Evolutionary conservation across 1,284 basidiomycete species (phyloP), one percentile per base, ranked within the genome.

Genomic region (Tilletia caries): DNA sequence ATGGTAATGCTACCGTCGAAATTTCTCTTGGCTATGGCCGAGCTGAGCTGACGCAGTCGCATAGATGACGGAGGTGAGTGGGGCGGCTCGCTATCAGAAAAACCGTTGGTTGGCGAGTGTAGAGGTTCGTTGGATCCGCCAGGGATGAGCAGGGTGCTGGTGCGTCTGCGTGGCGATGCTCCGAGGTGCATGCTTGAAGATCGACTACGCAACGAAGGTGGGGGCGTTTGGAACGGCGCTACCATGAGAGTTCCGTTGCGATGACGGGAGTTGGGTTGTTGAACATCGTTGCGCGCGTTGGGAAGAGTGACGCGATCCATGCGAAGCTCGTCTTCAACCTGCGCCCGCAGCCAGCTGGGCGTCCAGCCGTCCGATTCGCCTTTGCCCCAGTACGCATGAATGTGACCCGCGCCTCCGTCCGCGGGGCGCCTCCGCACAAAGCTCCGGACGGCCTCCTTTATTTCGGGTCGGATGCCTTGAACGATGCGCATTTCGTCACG

Each of bases 401-500:
- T 68, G 6, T 37, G 50, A 15, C 66, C 69, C 18, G 20, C 52
- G 41, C 50, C 44, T 2, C 34, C 65, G 3, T 54, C 41, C 52
- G 44, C 58, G 64, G 23, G 72, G 71, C 23, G 67, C 70, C 23
- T 41, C 20, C 15, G 23, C 8, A 69, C 71, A 13, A 77, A 73
- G 3, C 1, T 33, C 0, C 23, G 10, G 0, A 73, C 23, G 2
- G 73, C 66, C 3, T 74, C 69, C 13, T 69, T 54, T 0, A 69
- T 72, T 0, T 70, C 64, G 12, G 58, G 15, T 13, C 69, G 64
- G 2, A 77, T 60, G 8, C 43, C 37, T 5, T 70, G 65, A 5
- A 79, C 71, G 5, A 71, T 72, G 15, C 62, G 20, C 43, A 80
- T 75, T 52, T 80, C 79, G 5, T 80, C 70, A 10, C 67, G 58